A percentile compares a stretch with the other conserved stretches of the same genome.
Evolutionary conservation across 371 early-diverging fungal genomes (phyloP).

Genomic region (Sporodiniella umbellata): DNA sequence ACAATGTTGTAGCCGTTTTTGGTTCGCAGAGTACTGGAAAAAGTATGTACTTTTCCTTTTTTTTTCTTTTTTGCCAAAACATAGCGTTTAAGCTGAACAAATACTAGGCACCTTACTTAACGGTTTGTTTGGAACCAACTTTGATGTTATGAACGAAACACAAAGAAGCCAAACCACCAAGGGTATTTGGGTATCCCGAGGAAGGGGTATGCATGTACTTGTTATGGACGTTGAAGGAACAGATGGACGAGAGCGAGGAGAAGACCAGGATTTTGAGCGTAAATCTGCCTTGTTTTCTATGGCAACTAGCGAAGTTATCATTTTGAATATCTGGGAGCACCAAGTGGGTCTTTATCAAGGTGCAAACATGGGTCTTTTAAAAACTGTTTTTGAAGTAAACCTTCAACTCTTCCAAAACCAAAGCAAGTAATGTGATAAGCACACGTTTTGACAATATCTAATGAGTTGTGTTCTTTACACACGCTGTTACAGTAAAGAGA

Average conservation of each 20-base stretch:
- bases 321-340: constrained; percentile 97
- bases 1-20: constrained; percentile 95
- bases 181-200: constrained; percentile 94
- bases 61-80: neutral
- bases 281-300: constrained; percentile 96
- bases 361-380: constrained; percentile 98
- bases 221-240: constrained; percentile 99
- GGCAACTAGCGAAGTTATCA: constrained; percentile 92
- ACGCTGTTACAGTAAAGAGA: constrained; percentile 65
- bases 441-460: too few species aligned
- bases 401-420: constrained; percentile 89
- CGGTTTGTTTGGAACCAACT: constrained; percentile 88
- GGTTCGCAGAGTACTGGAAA: constrained; percentile 98
- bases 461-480: too few species aligned
- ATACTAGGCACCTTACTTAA: constrained; percentile 89
- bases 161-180: constrained; percentile 92
- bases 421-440: constrained; percentile 41
- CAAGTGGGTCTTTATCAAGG: constrained; percentile 98
- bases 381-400: constrained; percentile 98
- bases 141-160: constrained; percentile 91
- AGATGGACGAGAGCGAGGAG: constrained; percentile 97
- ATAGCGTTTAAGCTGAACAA: too few species aligned
- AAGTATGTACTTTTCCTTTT: constrained; percentile 54
- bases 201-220: constrained; percentile 77
- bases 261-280: constrained; percentile 98